phyloP scores from a whole-genome alignment of 2,329 filamentous ascomycete species.

The Neofusicoccum ribis region DNA sequence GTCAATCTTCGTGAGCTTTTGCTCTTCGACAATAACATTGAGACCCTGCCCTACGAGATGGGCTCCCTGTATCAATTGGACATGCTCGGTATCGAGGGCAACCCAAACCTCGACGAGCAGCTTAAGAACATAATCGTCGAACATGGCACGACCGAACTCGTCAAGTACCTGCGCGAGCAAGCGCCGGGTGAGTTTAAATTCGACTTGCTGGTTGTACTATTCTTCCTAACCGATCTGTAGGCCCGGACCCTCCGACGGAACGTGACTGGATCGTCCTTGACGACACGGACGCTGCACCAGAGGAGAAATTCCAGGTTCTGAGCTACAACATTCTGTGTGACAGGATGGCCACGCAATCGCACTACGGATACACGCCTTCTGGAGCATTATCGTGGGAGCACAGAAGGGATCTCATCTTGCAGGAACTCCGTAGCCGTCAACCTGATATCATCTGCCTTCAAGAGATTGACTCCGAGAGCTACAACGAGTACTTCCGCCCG shows the following conservation, averaged over 20 bases:
- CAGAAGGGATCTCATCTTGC: slow-evolving; percentile 77
- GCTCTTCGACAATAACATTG: slow-evolving; percentile 87
- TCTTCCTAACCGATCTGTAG: slow-evolving; percentile 45
- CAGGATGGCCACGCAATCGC: slow-evolving; percentile 79
- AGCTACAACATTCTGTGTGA: slow-evolving; percentile 97
- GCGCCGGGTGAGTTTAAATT: slow-evolving; percentile 68
- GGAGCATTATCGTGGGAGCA: slow-evolving; percentile 84
- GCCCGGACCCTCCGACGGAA: slow-evolving; percentile 72
- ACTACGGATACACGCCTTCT: slow-evolving; percentile 88
- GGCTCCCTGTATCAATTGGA: slow-evolving; percentile 88
- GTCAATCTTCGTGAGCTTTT: slow-evolving; percentile 84
- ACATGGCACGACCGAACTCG: slow-evolving; percentile 80
- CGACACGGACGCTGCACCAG: slow-evolving; percentile 52
- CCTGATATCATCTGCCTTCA: slow-evolving; percentile 92
- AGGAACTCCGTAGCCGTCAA: slow-evolving; percentile 75
- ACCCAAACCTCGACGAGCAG: slow-evolving; percentile 74
- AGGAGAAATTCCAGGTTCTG: slow-evolving; percentile 76
- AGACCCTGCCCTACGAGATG: slow-evolving; percentile 78
- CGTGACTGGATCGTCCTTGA: slow-evolving; percentile 76
- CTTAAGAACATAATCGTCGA: slow-evolving; percentile 82
- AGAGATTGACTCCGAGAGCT: slow-evolving; percentile 89
- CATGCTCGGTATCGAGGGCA: slow-evolving; percentile 87
- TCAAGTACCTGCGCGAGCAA: slow-evolving; percentile 79
- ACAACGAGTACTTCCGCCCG: slow-evolving; percentile 88
- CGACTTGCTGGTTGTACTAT: slow-evolving; percentile 20